Percentiles rank a stretch among this genome's conserved stretches.
Evolutionary conservation across 352 stramenopile genomes (phyloP).

Genomic region (Phytophthora melonis): DNA sequence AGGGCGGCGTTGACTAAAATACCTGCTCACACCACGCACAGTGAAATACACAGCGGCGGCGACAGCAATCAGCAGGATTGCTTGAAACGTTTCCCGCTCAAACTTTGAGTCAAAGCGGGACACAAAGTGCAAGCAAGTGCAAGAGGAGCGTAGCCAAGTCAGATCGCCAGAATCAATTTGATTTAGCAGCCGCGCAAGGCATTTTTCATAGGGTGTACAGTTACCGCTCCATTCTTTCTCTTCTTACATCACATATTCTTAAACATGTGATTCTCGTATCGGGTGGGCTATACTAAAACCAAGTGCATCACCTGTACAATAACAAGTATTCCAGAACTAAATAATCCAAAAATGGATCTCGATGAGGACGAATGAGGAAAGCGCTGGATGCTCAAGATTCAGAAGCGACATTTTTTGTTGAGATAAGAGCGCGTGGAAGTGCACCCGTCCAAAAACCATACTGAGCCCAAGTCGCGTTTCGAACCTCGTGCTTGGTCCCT

Average conservation of each 20-base stretch:
- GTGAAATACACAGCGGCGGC: not conserved
- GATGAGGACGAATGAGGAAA: too few relatives aligned
- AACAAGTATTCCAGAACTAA: not conserved
- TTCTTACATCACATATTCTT: not conserved
- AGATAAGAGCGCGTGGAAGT: conserved; percentile 37
- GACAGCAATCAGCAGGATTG: not conserved
- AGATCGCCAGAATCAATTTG: conserved; percentile 27
- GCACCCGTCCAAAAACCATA: conserved; percentile 21
- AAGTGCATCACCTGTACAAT: not conserved
- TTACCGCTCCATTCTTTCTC: not conserved
- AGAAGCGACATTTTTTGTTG: conserved; percentile 16
- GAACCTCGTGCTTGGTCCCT: conserved; percentile 16
- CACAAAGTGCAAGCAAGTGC: not conserved
- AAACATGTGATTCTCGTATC: not conserved
- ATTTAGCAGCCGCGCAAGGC: conserved; percentile 15
- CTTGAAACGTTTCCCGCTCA: conserved; percentile 12
- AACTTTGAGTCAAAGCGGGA: not conserved
- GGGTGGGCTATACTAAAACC: not conserved
- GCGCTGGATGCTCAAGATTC: too few relatives aligned
- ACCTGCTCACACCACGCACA: not conserved
- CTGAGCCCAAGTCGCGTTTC: conserved; percentile 7
- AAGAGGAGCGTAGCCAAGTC: conserved; percentile 24
- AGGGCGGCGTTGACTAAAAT: not conserved
- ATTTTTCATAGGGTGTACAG: not conserved
- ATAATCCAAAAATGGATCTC: not conserved